These are phyloP conservation scores for Yamadazyma friedrichii DNA, from an alignment of 1,139 yeast genomes.

Conservation along the genomic window DNA sequence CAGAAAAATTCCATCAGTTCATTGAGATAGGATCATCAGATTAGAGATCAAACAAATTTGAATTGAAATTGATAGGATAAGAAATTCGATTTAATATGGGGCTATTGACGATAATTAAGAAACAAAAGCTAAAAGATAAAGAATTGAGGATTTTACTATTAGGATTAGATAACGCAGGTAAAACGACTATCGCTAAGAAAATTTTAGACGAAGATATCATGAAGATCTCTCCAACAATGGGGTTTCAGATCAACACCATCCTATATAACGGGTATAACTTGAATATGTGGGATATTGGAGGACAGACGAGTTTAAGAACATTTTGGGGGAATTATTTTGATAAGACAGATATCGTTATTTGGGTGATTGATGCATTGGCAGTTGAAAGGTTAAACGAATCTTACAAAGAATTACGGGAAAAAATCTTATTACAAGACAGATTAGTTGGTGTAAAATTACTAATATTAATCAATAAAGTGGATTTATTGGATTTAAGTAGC, in stretches of 20 bases:
- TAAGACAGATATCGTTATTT: constrained; percentile 75
- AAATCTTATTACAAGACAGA: constrained; percentile 64
- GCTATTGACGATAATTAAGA: constrained; percentile 72
- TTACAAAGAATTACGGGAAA: constrained; percentile 56
- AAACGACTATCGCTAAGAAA: constrained; percentile 72
- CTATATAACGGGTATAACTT: constrained; percentile 26
- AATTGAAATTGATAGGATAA: too few relatives aligned
- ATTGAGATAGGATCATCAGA: too few relatives aligned
- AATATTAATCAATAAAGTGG: constrained; percentile 59
- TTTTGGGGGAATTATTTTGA: constrained; percentile 94
- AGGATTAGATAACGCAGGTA: constrained; percentile 90
- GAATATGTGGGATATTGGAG: constrained; percentile 86
- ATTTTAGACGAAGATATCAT: constrained; percentile 51
- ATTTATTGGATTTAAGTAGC: constrained; percentile 18
- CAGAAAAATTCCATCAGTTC: background rate
- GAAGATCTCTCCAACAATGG: constrained; percentile 51
- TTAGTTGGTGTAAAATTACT: constrained; percentile 63
- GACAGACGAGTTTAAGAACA: constrained; percentile 72
- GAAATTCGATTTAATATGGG: constrained; percentile 60
- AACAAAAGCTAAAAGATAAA: constrained; percentile 76
- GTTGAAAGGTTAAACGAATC: constrained; percentile 65
- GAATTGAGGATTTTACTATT: constrained; percentile 74
- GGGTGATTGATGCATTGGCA: constrained; percentile 84
- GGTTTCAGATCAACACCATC: constrained; percentile 47
- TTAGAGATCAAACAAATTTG: too few relatives aligned